Percentiles rank a stretch among this genome's conserved stretches.
Evolutionary conservation across 192 early-diverging fungal genomes (phyloP).

Genomic region (Coemansia sp.): DNA sequence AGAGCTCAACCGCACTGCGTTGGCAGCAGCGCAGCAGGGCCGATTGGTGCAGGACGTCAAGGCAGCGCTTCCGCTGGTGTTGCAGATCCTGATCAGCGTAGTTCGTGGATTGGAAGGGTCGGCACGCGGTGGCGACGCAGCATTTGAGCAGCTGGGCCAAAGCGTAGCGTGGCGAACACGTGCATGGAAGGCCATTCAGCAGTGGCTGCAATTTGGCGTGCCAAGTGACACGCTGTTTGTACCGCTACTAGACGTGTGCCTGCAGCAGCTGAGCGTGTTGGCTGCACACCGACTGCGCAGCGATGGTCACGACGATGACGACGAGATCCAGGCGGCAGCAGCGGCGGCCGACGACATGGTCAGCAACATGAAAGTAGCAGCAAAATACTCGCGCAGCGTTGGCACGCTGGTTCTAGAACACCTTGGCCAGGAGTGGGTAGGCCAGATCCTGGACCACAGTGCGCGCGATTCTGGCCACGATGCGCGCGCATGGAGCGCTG

Average conservation of each 20-base stretch:
- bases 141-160: constrained; percentile 21
- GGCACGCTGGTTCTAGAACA: constrained; percentile 27
- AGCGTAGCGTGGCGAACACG: constrained; percentile 28
- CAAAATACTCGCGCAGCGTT: constrained; percentile 28
- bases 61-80: constrained; percentile 20
- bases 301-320: constrained; percentile 15
- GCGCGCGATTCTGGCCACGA: constrained; percentile 14
- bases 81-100: constrained; percentile 30
- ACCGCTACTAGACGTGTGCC: constrained; percentile 32
- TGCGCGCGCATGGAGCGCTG: constrained; percentile 28
- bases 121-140: background rate
- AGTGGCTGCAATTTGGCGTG: constrained; percentile 51
- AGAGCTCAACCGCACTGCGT: constrained; percentile 32
- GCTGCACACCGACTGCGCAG: constrained; percentile 19
- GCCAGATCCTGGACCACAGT: constrained; percentile 13
- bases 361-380: constrained; percentile 32
- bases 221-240: constrained; percentile 30
- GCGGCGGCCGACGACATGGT: constrained; percentile 44
- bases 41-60: constrained; percentile 32
- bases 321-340: constrained; percentile 35
- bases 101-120: constrained; percentile 23
- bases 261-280: constrained; percentile 29
- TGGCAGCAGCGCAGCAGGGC: constrained; percentile 18
- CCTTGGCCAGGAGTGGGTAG: constrained; percentile 31
- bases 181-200: constrained; percentile 39